Evolutionary conservation across 371 early-diverging fungal species (phyloP), one percentile per base, ranked within the genome.

Genomic region (Saksenaea vasiformis): DNA sequence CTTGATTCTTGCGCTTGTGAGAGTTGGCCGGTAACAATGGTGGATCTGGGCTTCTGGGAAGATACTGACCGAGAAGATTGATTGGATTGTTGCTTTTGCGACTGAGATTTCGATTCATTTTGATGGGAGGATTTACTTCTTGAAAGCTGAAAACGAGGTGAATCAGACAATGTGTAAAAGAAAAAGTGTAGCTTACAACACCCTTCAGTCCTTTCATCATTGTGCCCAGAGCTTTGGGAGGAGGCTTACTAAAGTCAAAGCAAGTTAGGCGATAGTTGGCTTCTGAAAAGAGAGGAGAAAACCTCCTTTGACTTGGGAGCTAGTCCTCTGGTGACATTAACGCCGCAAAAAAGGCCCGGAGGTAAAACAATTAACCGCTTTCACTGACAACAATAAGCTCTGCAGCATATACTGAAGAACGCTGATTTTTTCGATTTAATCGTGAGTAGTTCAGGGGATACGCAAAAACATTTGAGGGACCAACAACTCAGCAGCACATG

Each of bases 151-250:
- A 36, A 13, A 22, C 38, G 17, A n/a, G 31, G 54, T 17, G 26
- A 54, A 38, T 17, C 34, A 53, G 13, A 44, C 39, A 19, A 28
- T 28, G 47, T 37, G 10, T 24, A 5, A 28, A 17, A 24, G 44
- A 44, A 26, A 22, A 34, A 14, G 39, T 36, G 44, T 28, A 34
- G 69, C 76, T 67, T 73, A 78, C 78, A 63, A 71, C 78, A 53
- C 73, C 76, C 66, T 78, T 78, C n/a, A 78, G 63, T 60, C 78
- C 78, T 62, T 78, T 78, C 51, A 78, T 73, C 78, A 78, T 78
- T 60, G 56, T 71, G 64, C 44, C 60, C 60, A 59, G 44, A 59
- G 19, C n/a, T 47, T 47, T 47, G 51, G 51, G 51, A 47, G 22
- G 22, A 47, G 51, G 51, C 22, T 47, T 47, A 47, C 51, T 19